A percentile compares a stretch with the other conserved stretches of the same genome.
phyloP scores from a whole-genome alignment of 2,329 filamentous ascomycete genomes.

The Fusarium ramigenum region DNA sequence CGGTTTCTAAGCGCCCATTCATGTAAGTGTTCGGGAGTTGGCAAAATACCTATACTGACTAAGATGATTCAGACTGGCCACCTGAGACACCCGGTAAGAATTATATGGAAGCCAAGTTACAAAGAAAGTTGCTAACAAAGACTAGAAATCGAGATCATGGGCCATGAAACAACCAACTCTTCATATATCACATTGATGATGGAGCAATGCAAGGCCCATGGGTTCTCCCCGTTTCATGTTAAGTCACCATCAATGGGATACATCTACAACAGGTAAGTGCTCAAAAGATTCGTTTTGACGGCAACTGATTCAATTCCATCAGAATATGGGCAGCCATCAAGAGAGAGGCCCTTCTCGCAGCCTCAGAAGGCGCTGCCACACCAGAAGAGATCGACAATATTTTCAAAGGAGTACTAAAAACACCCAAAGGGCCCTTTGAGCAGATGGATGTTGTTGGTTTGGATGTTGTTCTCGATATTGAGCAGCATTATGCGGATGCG shows the following conservation, averaged over 20 bases:
- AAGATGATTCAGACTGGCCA: constrained; percentile 41
- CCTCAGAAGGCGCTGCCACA: constrained; percentile 44
- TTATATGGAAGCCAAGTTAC: fast-evolving
- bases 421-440: constrained; percentile 45
- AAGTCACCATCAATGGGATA: constrained; percentile 46
- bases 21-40: constrained; percentile 43
- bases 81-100: constrained; percentile 44
- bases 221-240: constrained; percentile 46
- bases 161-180: constrained; percentile 40
- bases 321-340: constrained; percentile 49
- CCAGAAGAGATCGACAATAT: constrained; percentile 46
- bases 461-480: constrained; percentile 46
- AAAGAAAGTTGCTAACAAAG: not conserved
- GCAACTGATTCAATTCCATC: not conserved
- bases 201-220: constrained; percentile 40
- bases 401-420: constrained; percentile 45
- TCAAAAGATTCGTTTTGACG: fast-evolving
- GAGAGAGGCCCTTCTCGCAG: constrained; percentile 44
- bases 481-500: constrained; percentile 45
- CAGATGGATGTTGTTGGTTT: constrained; percentile 46
- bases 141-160: constrained; percentile 46
- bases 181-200: constrained; percentile 38
- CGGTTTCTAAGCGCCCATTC: constrained; percentile 56
- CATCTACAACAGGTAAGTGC: constrained; percentile 44
- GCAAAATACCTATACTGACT: not conserved